Evolutionary conservation across 139 green algal genomes (phyloP), one percentile per base, ranked within the genome.

Genomic region (Tetradesmus lagerheimii): DNA sequence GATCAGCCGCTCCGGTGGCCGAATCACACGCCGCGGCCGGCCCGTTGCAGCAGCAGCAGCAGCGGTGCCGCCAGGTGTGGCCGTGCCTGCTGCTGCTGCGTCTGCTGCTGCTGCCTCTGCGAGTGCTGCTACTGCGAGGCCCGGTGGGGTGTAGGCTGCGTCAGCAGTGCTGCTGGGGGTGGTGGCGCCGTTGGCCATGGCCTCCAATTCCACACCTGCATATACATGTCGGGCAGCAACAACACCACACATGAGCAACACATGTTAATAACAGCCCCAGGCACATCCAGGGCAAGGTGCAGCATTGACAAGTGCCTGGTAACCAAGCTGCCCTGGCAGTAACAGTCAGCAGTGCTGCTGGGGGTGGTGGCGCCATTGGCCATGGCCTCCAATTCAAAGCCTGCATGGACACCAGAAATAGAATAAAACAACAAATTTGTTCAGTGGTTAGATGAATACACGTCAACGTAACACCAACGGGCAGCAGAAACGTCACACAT

Each of bases 1-100:
- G n/a, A 89, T 89, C 39, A 83, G 47, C 67, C 86, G 50, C 31
- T 85, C 76, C 31, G 86, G 86, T 27, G 76, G 38, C 50, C 86
- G 75, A 4, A 90, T 83, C 0, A 79, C n/a, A 23, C 86, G 76
- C 45, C 86, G 76, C 9, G 86, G 86, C 76, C 86, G 38, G 53
- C 77, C 81, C 9, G 75, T 27, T 9, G 76, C 76, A 34, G 50
- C 53, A 78, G 34, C n/a, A 27, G 80, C 41, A 29, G 80, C 47
- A 23, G 47, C 47, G n/a, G n/a, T n/a, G 8, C 47, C 34, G 57
- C 43, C 14, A 27, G 79, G 27, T 38, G 41, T 67, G 25, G 29
- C 79, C 8, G 39, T 66, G 79, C 79, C 41, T 34, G 8, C 83
- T 57, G 57, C 83, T 57, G 83, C 83, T 75, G 81, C 81, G n/a